Base-by-base conservation (phyloP, 768 basidiomycete genomes). In the Leucosporidium scottii region DNA sequence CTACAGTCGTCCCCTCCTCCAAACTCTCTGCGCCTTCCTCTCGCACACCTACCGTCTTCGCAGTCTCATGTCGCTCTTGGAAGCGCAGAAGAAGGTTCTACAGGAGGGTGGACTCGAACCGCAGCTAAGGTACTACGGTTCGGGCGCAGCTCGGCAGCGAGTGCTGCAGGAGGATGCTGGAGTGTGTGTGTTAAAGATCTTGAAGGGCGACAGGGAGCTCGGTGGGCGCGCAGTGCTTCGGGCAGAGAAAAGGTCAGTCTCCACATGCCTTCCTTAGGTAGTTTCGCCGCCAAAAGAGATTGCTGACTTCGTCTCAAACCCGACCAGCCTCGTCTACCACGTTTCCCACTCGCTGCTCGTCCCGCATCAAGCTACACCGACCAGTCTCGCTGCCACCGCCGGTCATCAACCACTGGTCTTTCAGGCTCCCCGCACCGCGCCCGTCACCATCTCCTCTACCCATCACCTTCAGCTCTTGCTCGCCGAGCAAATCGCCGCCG, bases 161-260 rank as follows among this genome's bases (percentile, higher is more conserved):
- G 31, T 25, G 51, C 30, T 60, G 54, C 30, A 60, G 30, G 28
- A 28, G 20, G 21, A 20, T 12, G 30, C 36, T 34, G 63, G n/a
- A 25, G 23, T 5, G 10, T 63, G 58, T 20, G 67, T 67, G 10
- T 3, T 63, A 30, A 17, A 21, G 20, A 34, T 64, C 23, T 5
- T 69, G 5, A 10, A 36, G 1, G 71, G 71, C 9, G 60, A 23
- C 4, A 28, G 10, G 21, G 67, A 68, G 23, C 59, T 72, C 3
- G 71, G 71, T 1, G 68, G 71, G 6, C 63, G 59, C 15, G 67
- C 59, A 4, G 23, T 64, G 4, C 28, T 72, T 21, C 48, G 63
- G 4, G 12, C 67, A 1, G 62, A 47, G 5, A 21, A 34, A 0
- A 28, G 17, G 71, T 69, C 8, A 15, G 65, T 51, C 18, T 13